Evolutionary conservation across 495 filamentous ascomycete genomes (phyloP), one percentile per base, ranked within the genome.

Genomic region (Physcia stellaris): DNA sequence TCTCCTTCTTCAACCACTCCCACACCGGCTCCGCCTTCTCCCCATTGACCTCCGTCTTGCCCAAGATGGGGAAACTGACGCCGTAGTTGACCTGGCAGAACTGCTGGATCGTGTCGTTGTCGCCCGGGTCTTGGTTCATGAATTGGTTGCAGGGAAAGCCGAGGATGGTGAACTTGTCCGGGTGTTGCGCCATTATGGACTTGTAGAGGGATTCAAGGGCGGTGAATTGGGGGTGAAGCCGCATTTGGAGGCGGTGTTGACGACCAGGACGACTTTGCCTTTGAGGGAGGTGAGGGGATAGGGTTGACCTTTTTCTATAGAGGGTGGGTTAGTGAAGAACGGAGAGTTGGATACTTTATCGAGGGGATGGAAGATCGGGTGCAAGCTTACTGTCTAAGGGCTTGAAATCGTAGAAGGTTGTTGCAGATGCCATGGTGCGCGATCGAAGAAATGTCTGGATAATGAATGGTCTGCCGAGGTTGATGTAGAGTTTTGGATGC

Each of bases 91-190:
- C 22, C 62, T 83, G 77, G 70, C 90, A 94, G 69, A 98, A 95
- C 41, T 63, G 60, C 61, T 92, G 82, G 60, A 96, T 94, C 24
- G 93, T 79, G 47, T 90, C 87, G 60, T 90, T 77, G 64, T 67
- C 65, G 44, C 83, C 86, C 12, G 86, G 87, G 48, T 96, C 92
- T 56, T 96, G 92, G 45, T 57, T 56, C 54, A 77, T 80, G 66
- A 99, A 99, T 61, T 99, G 90, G 68, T 95, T 96, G 75, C 88
- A 95, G 39, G 90, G 90, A 67, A 99, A 95, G 48, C 88, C 90
- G 49, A 99, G 68, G 59, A 99, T 74, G 46, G 68, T 62, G 62
- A 98, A 88, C 47, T 83, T 69, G 32, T 84, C 71, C 24, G 73
- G 70, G 64, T 88, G 66, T 41, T 68, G 61, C 32, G 67, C 66